Evolutionary conservation across 192 early-diverging fungal genomes (phyloP).

Genomic region (Linnemannia exigua): DNA sequence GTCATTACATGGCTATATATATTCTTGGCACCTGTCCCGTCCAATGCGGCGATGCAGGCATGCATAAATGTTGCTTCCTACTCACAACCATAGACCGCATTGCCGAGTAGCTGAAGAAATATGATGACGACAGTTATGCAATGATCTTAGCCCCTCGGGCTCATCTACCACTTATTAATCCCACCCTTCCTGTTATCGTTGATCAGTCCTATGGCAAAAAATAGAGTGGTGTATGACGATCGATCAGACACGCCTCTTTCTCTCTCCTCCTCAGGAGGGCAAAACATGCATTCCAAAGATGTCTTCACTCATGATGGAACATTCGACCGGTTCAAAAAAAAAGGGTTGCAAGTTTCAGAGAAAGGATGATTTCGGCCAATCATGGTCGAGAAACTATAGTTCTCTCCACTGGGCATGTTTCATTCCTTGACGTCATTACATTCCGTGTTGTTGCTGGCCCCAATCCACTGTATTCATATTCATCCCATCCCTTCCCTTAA

Average conservation of each 20-base stretch:
- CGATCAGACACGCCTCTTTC: not conserved
- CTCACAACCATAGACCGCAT: no score
- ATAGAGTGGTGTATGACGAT: no score
- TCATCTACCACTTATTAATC: not conserved
- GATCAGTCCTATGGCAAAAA: no score
- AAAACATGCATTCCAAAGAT: not conserved
- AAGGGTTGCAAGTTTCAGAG: not conserved
- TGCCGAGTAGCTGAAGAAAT: no score
- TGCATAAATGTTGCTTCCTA: not conserved
- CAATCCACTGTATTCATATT: no score
- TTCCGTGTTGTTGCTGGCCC: no score
- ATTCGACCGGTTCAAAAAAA: not conserved
- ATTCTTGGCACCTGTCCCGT: no score
- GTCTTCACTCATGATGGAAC: not conserved
- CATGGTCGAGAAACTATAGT: not conserved
- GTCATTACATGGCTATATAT: no score
- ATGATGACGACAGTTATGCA: no score
- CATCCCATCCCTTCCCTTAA: no score
- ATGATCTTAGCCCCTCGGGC: not conserved
- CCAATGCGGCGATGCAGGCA: no score
- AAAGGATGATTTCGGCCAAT: not conserved
- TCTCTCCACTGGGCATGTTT: conserved; percentile 3
- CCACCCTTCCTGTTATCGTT: no score
- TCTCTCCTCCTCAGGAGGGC: not conserved
- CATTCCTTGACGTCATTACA: not conserved